Base-by-base conservation (phyloP, 371 early-diverging fungal genomes). In the Mortierella sp. region DNA sequence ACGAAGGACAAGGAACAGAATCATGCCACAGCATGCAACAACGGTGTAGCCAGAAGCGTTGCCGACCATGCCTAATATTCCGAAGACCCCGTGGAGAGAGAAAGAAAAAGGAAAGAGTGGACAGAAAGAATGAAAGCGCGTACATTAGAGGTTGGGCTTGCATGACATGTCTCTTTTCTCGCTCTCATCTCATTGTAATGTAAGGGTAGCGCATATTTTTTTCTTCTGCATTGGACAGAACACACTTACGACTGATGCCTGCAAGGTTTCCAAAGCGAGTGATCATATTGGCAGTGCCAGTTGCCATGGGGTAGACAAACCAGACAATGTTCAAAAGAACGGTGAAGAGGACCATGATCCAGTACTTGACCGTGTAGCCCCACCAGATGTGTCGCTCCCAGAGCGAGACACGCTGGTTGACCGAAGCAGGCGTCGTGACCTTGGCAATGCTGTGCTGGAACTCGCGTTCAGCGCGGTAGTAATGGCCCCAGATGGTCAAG, bases 391-490 rank as follows among this genome's bases (percentile, higher is more conserved):
- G 77, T n/a, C 68, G 71, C 44, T 76, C 77, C 77, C 77, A 76
- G 14, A 76, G 65, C n/a, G 77, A 71, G 19, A 76, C 68, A 61
- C 72, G 67, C 30, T 76, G 77, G 19, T 57, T 57, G 30, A 68
- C 68, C 15, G 68, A 65, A 1, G 51, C 65, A 9, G 77, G 77
- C 0, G 72, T 66, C 4, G 79, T 77, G 23, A 77, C 72, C 47
- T 77, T 77, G 60, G 79, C 79, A 25, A 77, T 77, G 57, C 69
- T 68, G 66, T 77, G 72, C 52, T 77, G 72, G 60, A 77, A 77
- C 64, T 77, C 79, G 45, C 72, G 72, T 23, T 77, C 79, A 9
- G 72, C 68, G 1, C 79, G 64, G 72, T 61, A 77, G 64, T 77
- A 77, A 43, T 77, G 79, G n/a, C 79, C 79, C 79, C 79, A 77